Percentiles rank a stretch among this genome's conserved stretches.
These are phyloP conservation scores for Lepiota brunneoincarnata DNA, from an alignment of 768 basidiomycete species.

Conservation along the genomic window DNA sequence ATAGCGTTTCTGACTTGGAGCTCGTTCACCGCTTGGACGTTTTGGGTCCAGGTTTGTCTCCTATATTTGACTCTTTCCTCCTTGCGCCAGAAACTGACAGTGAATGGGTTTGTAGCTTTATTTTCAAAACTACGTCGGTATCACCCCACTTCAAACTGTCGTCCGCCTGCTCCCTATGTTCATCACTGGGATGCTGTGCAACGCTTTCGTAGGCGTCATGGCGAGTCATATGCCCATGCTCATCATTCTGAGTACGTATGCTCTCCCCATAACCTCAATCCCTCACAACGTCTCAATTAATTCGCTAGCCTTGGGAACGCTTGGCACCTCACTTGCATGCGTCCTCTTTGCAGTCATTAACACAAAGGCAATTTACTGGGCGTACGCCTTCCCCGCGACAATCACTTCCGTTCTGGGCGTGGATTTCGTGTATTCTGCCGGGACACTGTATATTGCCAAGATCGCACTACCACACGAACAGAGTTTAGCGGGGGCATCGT, in stretches of 20 bases:
- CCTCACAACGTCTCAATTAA: background rate
- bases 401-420: constrained; percentile 67
- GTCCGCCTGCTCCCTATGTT: constrained; percentile 72
- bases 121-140: constrained; percentile 62
- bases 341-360: constrained; percentile 69
- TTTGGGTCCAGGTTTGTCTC: constrained; percentile 28
- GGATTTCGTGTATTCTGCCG: constrained; percentile 73
- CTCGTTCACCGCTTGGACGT: constrained; percentile 51
- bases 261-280: background rate
- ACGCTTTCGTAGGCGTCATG: constrained; percentile 60
- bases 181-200: constrained; percentile 60
- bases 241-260: constrained; percentile 50
- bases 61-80: constrained; percentile 14
- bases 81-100: background rate
- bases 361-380: constrained; percentile 63
- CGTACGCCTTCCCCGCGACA: constrained; percentile 69
- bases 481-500: constrained; percentile 70
- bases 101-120: constrained; percentile 43
- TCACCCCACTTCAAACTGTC: constrained; percentile 59
- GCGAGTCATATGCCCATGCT: constrained; percentile 54
- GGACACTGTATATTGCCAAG: constrained; percentile 74
- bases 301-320: constrained; percentile 41
- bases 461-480: constrained; percentile 67
- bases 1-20: constrained; percentile 69
- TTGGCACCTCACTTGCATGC: constrained; percentile 54